These are phyloP conservation scores for Glonium stellatum DNA, from an alignment of 495 filamentous ascomycete genomes.

Conservation along the genomic window DNA sequence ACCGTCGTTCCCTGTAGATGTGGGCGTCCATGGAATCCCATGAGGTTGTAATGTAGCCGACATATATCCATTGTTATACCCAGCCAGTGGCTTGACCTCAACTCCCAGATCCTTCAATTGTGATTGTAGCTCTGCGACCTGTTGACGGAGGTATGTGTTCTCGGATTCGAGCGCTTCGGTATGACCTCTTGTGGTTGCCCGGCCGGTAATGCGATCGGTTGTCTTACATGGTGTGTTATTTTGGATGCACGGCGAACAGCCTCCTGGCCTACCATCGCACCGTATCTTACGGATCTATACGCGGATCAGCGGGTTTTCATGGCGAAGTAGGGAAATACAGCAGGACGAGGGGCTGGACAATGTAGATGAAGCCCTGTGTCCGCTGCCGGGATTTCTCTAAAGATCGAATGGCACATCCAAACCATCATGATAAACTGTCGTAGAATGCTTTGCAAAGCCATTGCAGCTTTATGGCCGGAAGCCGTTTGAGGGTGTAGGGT, in stretches of 20 bases:
- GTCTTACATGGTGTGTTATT: conserved; percentile 67
- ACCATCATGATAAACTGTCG: too few species aligned
- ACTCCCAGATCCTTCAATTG: conserved; percentile 34
- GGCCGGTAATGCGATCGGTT: conserved; percentile 81
- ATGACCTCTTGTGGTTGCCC: conserved; percentile 70
- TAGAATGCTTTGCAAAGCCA: too few species aligned
- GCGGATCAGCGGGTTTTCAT: conserved; percentile 2
- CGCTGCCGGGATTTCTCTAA: conserved; percentile 4
- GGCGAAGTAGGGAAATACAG: not conserved
- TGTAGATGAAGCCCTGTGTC: too few species aligned
- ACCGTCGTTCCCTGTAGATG: conserved; percentile 7
- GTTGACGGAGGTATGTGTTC: conserved; percentile 27
- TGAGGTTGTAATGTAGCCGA: not conserved
- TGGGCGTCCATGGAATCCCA: conserved; percentile 4
- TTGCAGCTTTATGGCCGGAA: not conserved
- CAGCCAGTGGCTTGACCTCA: conserved; percentile 22
- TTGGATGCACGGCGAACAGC: conserved; percentile 68
- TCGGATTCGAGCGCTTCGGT: conserved; percentile 50
- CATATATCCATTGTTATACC: conserved; percentile 6
- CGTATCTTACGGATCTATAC: conserved; percentile 74
- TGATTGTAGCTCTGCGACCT: conserved; percentile 32
- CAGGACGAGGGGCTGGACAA: not conserved
- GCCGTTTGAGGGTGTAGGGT: not conserved
- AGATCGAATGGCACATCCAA: too few species aligned
- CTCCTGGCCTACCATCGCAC: conserved; percentile 65